Conservation (phyloP, 805 yeast species). For the Schizosaccharomyces lindneri region DNA sequence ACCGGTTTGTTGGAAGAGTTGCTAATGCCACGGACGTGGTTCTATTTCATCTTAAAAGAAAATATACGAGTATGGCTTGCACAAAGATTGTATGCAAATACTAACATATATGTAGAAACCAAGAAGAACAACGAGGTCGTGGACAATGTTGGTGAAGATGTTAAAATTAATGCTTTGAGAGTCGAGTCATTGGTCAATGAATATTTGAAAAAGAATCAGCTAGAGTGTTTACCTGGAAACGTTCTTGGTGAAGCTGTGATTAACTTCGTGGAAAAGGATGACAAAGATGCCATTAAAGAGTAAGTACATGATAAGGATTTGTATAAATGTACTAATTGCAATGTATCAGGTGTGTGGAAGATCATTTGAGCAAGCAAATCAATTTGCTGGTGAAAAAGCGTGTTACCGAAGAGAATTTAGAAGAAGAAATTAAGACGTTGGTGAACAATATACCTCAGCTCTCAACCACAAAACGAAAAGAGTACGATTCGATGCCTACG, state of each 20-base stretch:
- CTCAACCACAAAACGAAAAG: background rate
- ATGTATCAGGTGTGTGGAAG: constrained; percentile 1
- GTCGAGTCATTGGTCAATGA: constrained; percentile 40
- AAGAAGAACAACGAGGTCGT: constrained; percentile 4
- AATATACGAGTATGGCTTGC: constrained; percentile 1
- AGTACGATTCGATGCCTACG: background rate
- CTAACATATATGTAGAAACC: background rate
- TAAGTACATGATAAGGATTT: constrained; percentile 3
- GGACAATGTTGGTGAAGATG: constrained; percentile 8
- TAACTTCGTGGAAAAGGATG: constrained; percentile 58
- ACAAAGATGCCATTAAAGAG: constrained; percentile 35
- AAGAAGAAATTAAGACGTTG: background rate
- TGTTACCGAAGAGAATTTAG: constrained; percentile 1
- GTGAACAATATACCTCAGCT: background rate
- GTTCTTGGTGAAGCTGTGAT: constrained; percentile 54
- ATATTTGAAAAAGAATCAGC: constrained; percentile 33
- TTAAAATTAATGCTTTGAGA: constrained; percentile 20
- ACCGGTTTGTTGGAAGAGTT: constrained; percentile 67
- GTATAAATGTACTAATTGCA: background rate
- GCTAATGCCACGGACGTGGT: constrained; percentile 81
- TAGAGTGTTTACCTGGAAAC: constrained; percentile 45
- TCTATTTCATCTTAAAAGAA: constrained; percentile 29
- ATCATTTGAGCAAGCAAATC: background rate
- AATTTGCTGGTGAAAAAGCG: background rate
- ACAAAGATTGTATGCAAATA: background rate